phyloP scores from a whole-genome alignment of 2,329 filamentous ascomycete genomes.

The Cordyceps cateniannulata region DNA sequence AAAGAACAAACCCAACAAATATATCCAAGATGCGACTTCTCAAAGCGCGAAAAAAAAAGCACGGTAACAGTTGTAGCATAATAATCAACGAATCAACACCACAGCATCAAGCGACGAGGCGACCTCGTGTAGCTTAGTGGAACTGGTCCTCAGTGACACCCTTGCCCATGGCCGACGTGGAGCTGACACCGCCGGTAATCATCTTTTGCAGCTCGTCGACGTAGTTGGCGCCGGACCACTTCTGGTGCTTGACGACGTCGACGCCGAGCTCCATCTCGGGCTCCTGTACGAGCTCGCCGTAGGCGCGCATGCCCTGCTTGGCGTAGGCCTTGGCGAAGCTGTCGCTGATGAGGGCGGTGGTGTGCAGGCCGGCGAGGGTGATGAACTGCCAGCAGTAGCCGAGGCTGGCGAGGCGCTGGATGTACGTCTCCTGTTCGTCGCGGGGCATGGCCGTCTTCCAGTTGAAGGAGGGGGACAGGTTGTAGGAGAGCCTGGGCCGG shows the following conservation, averaged over 20 bases:
- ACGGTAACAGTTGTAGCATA: not conserved
- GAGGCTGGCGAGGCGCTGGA: slow-evolving; percentile 74
- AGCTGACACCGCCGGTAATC: slow-evolving; percentile 88
- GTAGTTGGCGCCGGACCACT: slow-evolving; percentile 94
- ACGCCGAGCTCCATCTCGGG: slow-evolving; percentile 87
- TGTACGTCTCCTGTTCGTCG: slow-evolving; percentile 94
- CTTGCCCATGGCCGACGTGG: slow-evolving; percentile 92
- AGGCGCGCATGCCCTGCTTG: slow-evolving; percentile 84
- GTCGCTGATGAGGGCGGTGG: slow-evolving; percentile 85
- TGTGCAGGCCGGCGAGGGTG: slow-evolving; percentile 95
- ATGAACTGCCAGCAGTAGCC: slow-evolving; percentile 99
- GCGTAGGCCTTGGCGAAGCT: slow-evolving; percentile 80
- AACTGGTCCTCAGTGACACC: slow-evolving; percentile 99
- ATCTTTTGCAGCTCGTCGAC: slow-evolving; percentile 95
- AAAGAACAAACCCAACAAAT: not conserved
- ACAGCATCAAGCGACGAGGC: not conserved
- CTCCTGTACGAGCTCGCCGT: slow-evolving; percentile 95
- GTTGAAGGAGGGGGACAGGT: slow-evolving; percentile 98
- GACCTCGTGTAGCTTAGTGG: slow-evolving; percentile 34
- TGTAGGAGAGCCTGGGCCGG: slow-evolving; percentile 74
- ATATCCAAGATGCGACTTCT: not conserved
- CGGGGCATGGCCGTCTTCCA: slow-evolving; percentile 94
- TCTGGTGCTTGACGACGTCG: slow-evolving; percentile 98
- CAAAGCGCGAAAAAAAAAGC: not conserved
- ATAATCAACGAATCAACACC: not conserved